Evolutionary conservation across 768 basidiomycete species (phyloP), one percentile per base, ranked within the genome.

Genomic region (Lepiota brunneoincarnata): DNA sequence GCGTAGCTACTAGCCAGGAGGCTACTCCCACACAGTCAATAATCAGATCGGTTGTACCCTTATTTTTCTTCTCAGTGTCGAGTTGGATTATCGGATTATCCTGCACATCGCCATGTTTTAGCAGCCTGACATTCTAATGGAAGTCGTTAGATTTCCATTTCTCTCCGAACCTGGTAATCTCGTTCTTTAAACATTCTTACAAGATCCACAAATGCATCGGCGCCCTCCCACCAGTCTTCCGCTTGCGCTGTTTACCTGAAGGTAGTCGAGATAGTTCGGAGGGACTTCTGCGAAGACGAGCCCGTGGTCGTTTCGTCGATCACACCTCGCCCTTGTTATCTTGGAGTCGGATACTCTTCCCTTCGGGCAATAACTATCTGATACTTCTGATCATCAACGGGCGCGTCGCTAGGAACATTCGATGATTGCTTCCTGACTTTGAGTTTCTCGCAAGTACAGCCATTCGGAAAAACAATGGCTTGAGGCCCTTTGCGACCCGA

Each of bases 141-240:
- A 61, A 54, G 48, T 63, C 61, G 10, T 55, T 54, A 2, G 71
- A 49, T 18, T n/a, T n/a, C n/a, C n/a, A n/a, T n/a, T 58, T 44
- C 24, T 63, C 61, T 18, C 55, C 63, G 31, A 69, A 56, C 3
- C 54, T 47, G 14, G 68, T 59, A 45, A 71, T 67, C 36, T 67
- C 67, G 43, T 72, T 71, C 51, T 66, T 61, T 42, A 73, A 55
- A 28, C 67, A 67, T 57, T 75, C 74, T 3, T 4, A 75, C 59
- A 20, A 69, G 66, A 10, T 64, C 60, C 2, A 72, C 69, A 12
- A 72, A 55, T 11, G 42, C 60, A 4, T 69, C 67, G 1, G 68
- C 54, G 2, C 69, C 66, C 3, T 59, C 58, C 51, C 72, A 74
- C 72, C 71, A 75, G 14, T 54, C 61, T 6, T 64, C 63, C 17